A percentile compares a stretch with the other conserved stretches of the same genome.
Conservation (phyloP, 129 eudicot genomes). For the Ambrosia artemisiifolia region DNA sequence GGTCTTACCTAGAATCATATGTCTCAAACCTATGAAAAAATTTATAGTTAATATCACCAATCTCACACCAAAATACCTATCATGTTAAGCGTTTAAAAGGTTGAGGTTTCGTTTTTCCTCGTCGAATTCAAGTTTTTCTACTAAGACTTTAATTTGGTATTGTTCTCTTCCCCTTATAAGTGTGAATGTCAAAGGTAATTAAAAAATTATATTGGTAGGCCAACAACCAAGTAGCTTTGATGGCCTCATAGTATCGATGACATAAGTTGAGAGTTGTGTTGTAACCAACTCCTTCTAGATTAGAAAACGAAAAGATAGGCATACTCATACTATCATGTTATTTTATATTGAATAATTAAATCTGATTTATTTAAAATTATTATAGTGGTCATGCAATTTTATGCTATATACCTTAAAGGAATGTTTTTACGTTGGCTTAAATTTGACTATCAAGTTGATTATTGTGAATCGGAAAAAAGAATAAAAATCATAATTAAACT, state of each 20-base stretch:
- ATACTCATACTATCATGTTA: too few species aligned
- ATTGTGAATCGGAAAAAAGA: too few species aligned
- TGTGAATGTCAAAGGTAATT: constrained; percentile 29
- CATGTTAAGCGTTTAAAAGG: background rate
- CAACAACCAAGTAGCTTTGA: constrained; percentile 42
- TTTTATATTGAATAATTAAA: background rate
- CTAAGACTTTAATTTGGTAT: constrained; percentile 14
- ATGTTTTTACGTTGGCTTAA: background rate
- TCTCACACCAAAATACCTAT: too few species aligned
- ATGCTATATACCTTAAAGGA: background rate
- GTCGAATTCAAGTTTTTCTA: background rate
- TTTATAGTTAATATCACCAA: background rate
- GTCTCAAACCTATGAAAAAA: background rate
- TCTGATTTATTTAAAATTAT: background rate
- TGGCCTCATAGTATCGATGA: constrained; percentile 34
- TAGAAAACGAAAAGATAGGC: background rate
- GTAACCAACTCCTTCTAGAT: constrained; percentile 33
- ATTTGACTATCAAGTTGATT: background rate
- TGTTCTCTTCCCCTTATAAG: background rate
- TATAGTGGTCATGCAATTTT: background rate
- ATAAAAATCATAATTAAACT: too few species aligned
- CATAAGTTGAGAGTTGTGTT: constrained; percentile 36
- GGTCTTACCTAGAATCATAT: background rate
- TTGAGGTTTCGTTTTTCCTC: background rate
- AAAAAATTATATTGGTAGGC: constrained; percentile 29